Percentiles rank a stretch among this genome's conserved stretches.
Conservation (phyloP, 805 yeast genomes). For the Starmerella stigmatis region DNA sequence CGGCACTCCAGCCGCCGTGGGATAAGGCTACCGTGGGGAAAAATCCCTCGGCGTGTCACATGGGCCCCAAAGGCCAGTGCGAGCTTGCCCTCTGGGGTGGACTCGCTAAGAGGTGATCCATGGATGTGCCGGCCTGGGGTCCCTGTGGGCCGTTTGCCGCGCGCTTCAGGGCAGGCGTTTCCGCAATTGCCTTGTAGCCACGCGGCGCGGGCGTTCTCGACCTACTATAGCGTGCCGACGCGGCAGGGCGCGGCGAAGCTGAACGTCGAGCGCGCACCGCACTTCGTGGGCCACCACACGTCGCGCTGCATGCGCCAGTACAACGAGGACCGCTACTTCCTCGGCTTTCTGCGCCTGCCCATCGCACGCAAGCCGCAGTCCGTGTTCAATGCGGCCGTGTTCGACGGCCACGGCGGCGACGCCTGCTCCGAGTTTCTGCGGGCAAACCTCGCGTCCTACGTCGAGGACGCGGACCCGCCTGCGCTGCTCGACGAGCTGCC, state of each 20-base stretch:
- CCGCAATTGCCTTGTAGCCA: not conserved
- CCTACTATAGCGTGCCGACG: conserved; percentile 17
- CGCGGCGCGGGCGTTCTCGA: conserved; percentile 13
- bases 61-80: not conserved
- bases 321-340: conserved; percentile 75
- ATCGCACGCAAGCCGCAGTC: conserved; percentile 24
- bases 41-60: not conserved
- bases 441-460: conserved; percentile 42
- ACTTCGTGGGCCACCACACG: conserved; percentile 67
- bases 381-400: conserved; percentile 62
- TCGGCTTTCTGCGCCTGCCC: conserved; percentile 44
- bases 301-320: conserved; percentile 63
- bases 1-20: too few species aligned
- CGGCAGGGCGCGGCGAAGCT: conserved; percentile 35
- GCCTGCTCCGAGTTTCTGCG: conserved; percentile 57
- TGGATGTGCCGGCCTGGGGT: conserved; percentile 5
- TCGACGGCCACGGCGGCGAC: conserved; percentile 92
- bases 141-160: not conserved
- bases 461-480: conserved; percentile 37
- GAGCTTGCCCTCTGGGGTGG: not conserved
- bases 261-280: conserved; percentile 53
- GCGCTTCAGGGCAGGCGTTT: not conserved
- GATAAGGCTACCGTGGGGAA: too few species aligned
- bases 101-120: not conserved
- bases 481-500: conserved; percentile 38